Base-by-base conservation (phyloP, 306 rosid genomes). In the Oxytropis ochrocephala region DNA sequence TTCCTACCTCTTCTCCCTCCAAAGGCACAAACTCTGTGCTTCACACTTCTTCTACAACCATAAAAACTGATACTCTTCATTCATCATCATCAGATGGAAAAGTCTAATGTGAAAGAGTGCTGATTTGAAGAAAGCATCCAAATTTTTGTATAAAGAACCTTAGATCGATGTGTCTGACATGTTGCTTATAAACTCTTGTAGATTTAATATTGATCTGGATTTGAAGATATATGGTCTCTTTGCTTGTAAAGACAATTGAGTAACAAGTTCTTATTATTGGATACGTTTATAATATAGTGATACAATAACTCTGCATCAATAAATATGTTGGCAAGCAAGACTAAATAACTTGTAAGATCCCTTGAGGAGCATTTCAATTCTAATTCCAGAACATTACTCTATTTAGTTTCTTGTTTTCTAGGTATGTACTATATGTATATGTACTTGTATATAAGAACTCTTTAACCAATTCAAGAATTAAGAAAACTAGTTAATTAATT, bases 1-100 rank as follows among this genome's bases (percentile, higher is more conserved):
- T 88, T 68, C 96, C 91, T 71, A 73, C 91, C n/a, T 93, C 98
- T 5, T 83, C 98, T 21, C 98, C 98, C 7, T 93, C 96, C 9
- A 77, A 70, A 83, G 96, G 98, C 79, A 86, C 96, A 0, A 88
- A 88, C 62, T 83, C 86, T 4, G 79, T 79, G 9, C 35, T 81
- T 9, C 30, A 60, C 0, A 73, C 87, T 4, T 84, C 92, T 41
- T 79, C 83, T 13, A 41, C 85, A 33, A 51, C 85, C 13, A 47
- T 73, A 16, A 55, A 78, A 67, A 69, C 79, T 16, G 36, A 70
- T 63, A 64, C 64, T 64, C 71, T 49, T 44, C 81, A 80, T 39
- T 67, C 84, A 2, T 81, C 85, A 7, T 67, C 84, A 2, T 81
- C 85, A 7, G 87, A 83, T 41, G 93, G 91, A n/a, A 92, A 80